Percentiles rank a stretch among this genome's conserved stretches.
Evolutionary conservation across 1,139 yeast genomes (phyloP).

Genomic region (Sugiyamaella castrensis): DNA sequence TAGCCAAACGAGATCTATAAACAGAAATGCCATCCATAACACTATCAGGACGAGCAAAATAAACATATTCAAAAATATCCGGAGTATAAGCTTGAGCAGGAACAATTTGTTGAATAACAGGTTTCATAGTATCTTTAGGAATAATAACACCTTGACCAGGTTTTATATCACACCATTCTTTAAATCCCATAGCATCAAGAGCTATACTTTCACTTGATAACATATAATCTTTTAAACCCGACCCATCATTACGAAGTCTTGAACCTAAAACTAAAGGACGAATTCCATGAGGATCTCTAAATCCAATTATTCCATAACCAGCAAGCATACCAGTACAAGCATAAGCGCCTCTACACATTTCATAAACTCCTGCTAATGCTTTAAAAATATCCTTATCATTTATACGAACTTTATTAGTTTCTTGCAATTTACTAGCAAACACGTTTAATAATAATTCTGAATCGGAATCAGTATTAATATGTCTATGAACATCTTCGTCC

Average conservation of each 20-base stretch:
- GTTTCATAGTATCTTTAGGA: conserved; percentile 64
- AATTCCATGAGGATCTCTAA: conserved; percentile 96
- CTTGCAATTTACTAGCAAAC: conserved; percentile 88
- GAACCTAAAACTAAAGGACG: conserved; percentile 88
- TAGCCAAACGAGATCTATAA: conserved; percentile 84
- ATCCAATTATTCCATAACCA: conserved; percentile 92
- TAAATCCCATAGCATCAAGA: conserved; percentile 86
- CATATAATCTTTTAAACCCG: conserved; percentile 71
- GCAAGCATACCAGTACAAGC: conserved; percentile 95
- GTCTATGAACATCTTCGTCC: conserved; percentile 95
- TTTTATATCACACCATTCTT: conserved; percentile 69
- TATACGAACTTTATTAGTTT: conserved; percentile 89
- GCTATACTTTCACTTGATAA: conserved; percentile 95
- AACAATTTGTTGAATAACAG: conserved; percentile 87
- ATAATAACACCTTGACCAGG: conserved; percentile 98
- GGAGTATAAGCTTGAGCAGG: conserved; percentile 79
- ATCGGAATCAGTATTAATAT: conserved; percentile 94
- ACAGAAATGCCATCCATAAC: conserved; percentile 94
- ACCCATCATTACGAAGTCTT: conserved; percentile 64
- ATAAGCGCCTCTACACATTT: conserved; percentile 86
- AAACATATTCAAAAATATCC: conserved; percentile 94
- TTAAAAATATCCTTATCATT: conserved; percentile 84
- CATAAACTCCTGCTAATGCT: conserved; percentile 80
- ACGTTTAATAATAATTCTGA: conserved; percentile 85
- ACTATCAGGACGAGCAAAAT: conserved; percentile 96